phyloP scores from a whole-genome alignment of 306 rosid genomes.

The Cucurbita pepo region DNA sequence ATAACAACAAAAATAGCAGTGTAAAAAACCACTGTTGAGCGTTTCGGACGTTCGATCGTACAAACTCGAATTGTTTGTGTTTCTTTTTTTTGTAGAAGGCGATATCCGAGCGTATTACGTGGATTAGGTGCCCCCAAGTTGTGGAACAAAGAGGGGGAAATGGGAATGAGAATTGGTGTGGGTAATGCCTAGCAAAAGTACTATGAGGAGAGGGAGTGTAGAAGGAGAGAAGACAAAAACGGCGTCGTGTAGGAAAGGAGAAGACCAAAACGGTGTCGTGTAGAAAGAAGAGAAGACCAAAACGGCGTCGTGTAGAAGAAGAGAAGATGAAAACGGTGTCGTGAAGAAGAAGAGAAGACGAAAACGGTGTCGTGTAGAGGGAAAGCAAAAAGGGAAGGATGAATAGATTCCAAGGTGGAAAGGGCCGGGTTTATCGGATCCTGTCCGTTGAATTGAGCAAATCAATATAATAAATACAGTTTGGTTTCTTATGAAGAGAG shows the following conservation, averaged over 20 bases:
- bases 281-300: background rate
- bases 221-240: background rate
- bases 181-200: background rate
- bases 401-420: slow-evolving; percentile 47
- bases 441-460: slow-evolving; percentile 35
- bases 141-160: background rate
- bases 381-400: slow-evolving; percentile 8
- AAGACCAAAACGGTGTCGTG: background rate
- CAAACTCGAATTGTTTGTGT: background rate
- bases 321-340: background rate
- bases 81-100: background rate
- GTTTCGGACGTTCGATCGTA: background rate
- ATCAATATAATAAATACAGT: slow-evolving; percentile 8
- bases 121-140: background rate
- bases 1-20: background rate
- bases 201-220: background rate
- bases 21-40: background rate
- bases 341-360: background rate
- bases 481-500: background rate
- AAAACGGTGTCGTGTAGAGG: too few relatives aligned
- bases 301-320: slow-evolving; percentile 1
- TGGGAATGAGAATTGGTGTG: background rate
- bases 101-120: background rate
- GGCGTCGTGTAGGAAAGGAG: background rate
- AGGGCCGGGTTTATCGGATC: slow-evolving; percentile 78